A percentile compares a stretch with the other conserved stretches of the same genome.
Evolutionary conservation across 2,329 filamentous ascomycete genomes (phyloP).

Genomic region (Monilinia fructicola): DNA sequence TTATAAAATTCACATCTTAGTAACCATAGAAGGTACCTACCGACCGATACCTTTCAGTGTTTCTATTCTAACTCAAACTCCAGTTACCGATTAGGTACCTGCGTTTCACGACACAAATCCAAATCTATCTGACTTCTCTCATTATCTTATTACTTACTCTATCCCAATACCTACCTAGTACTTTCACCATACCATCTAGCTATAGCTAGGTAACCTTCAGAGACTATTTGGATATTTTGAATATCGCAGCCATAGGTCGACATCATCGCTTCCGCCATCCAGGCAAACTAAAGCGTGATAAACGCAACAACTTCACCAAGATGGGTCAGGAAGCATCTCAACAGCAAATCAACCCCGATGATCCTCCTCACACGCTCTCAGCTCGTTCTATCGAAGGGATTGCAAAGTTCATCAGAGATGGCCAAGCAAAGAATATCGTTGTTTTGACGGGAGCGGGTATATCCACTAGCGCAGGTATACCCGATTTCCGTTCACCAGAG

Average conservation of each 20-base stretch:
- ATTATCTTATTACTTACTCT: too few relatives aligned
- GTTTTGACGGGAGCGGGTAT: slow-evolving; percentile 92
- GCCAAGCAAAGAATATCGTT: slow-evolving; percentile 68
- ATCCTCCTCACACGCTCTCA: slow-evolving; percentile 62
- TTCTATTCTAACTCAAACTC: too few relatives aligned
- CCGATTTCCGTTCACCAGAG: slow-evolving; percentile 90
- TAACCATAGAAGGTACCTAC: too few relatives aligned
- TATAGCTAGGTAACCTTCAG: too few relatives aligned
- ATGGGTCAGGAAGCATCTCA: slow-evolving; percentile 88
- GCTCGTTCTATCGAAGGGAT: slow-evolving; percentile 70
- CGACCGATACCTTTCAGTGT: background rate
- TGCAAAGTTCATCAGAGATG: slow-evolving; percentile 76
- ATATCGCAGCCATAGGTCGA: too few relatives aligned
- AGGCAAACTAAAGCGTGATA: slow-evolving; percentile 13
- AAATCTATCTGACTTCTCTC: too few relatives aligned
- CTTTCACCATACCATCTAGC: too few relatives aligned
- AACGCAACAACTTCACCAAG: slow-evolving; percentile 42
- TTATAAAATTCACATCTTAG: background rate
- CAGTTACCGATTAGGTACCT: too few relatives aligned
- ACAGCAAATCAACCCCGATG: slow-evolving; percentile 59
- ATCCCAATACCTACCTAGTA: too few relatives aligned
- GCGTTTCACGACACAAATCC: too few relatives aligned
- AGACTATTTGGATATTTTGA: too few relatives aligned
- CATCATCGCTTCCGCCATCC: background rate
- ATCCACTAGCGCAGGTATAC: slow-evolving; percentile 73